A percentile compares a stretch with the other conserved stretches of the same genome.
These are phyloP conservation scores for Epichloe hybrida DNA, from an alignment of 2,329 filamentous ascomycete genomes.

Conservation along the genomic window DNA sequence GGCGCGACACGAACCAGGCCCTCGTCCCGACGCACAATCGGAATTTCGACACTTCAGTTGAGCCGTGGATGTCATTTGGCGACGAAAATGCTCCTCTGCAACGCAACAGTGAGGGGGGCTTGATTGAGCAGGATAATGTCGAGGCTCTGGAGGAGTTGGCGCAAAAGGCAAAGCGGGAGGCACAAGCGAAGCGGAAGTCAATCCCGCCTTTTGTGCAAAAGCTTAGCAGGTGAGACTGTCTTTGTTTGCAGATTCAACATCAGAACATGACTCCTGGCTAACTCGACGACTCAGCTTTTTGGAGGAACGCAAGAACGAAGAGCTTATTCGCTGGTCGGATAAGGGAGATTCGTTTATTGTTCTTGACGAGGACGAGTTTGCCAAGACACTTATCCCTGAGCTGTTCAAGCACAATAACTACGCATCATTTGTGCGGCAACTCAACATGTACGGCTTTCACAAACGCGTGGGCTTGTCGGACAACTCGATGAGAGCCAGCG, in stretches of 20 bases:
- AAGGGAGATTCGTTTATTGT: slow-evolving; percentile 95
- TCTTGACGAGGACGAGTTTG: slow-evolving; percentile 94
- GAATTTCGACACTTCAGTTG: slow-evolving; percentile 25
- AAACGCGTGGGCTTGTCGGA: slow-evolving; percentile 89
- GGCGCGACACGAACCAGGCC: slow-evolving; percentile 36
- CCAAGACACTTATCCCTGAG: slow-evolving; percentile 90
- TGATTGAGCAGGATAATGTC: slow-evolving; percentile 52
- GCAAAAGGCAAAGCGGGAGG: slow-evolving; percentile 70
- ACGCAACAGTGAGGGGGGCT: slow-evolving; percentile 21
- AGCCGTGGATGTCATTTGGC: slow-evolving; percentile 29
- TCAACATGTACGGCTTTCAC: slow-evolving; percentile 98
- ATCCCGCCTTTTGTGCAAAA: slow-evolving; percentile 98
- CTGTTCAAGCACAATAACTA: slow-evolving; percentile 99
- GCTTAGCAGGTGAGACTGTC: slow-evolving; percentile 64
- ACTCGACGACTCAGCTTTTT: slow-evolving; percentile 53
- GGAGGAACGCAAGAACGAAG: slow-evolving; percentile 83
- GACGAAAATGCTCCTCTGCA: slow-evolving; percentile 27
- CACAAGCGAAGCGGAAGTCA: slow-evolving; percentile 80
- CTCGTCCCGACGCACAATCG: slow-evolving; percentile 31
- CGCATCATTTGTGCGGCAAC: slow-evolving; percentile 84
- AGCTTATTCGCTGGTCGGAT: slow-evolving; percentile 93
- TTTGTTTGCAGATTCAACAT: not conserved
- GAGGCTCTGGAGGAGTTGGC: slow-evolving; percentile 71
- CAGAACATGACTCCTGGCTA: not conserved
- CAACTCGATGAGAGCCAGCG: slow-evolving; percentile 94